These are phyloP conservation scores for Thelephora terrestris DNA, from an alignment of 1,284 basidiomycete species.

Conservation along the genomic window DNA sequence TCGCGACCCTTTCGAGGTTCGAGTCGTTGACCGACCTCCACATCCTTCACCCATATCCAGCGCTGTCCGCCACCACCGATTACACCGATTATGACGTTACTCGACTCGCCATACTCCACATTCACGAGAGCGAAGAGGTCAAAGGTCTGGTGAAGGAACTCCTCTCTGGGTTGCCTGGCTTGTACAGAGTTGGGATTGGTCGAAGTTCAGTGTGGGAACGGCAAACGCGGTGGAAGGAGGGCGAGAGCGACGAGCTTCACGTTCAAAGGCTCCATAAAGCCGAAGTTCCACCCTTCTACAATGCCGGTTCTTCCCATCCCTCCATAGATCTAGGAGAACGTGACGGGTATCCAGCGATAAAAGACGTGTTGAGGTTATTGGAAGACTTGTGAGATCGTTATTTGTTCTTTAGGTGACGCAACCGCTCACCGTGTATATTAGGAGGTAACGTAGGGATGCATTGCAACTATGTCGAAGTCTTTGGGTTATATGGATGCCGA, in stretches of 20 bases:
- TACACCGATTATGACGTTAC: no score
- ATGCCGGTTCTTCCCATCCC: not conserved
- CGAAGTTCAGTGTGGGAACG: not conserved
- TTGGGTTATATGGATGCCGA: no score
- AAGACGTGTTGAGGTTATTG: not conserved
- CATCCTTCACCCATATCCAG: not conserved
- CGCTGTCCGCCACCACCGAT: not conserved
- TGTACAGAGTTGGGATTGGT: not conserved
- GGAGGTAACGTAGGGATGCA: no score
- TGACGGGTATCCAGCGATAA: not conserved
- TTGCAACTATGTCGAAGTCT: no score
- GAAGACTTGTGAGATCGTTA: not conserved
- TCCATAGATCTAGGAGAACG: not conserved
- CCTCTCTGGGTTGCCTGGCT: not conserved
- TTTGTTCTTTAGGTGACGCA: no score
- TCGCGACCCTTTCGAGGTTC: not conserved
- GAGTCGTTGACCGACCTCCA: not conserved
- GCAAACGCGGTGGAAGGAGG: not conserved
- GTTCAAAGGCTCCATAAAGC: not conserved
- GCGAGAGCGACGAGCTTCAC: not conserved
- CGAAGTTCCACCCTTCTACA: not conserved
- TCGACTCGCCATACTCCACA: not conserved
- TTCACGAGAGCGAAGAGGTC: not conserved
- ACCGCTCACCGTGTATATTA: no score
- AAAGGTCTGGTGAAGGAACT: not conserved